Evolutionary conservation across 164 flowering plant genomes (phyloP), one percentile per base, ranked within the genome.

Genomic region (Berberis vulgaris): DNA sequence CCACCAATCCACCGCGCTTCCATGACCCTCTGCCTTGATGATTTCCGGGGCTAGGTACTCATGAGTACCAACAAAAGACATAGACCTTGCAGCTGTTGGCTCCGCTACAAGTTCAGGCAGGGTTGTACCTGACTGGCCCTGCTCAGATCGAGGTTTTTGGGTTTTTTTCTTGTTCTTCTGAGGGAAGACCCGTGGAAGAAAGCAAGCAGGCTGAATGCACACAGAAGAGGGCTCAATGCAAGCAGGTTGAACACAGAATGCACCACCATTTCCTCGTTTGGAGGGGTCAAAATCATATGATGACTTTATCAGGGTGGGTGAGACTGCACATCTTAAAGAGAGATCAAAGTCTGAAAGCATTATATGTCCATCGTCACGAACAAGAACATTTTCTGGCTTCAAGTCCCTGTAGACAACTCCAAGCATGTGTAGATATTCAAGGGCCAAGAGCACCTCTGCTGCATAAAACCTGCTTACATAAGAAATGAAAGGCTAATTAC

Each of bases 291-390:
- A 77, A 43, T 85, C 82, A 41, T 65, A 79, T 38, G 78, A 66
- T 11, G 78, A 72, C 67, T 58, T 79, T 55, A 91, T 82, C 44
- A 91, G 76, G 45, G 96, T 91, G 4, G 97, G 97, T 59, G 91
- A 88, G 61, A 86, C 91, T 8, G 86, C 79, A 64, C 96, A 91
- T 71, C 96, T 78, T 10, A 88, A 69, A 43, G 97, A 87, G 67
- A 91, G 96, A 73, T 91, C 96, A 65, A 88, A 91, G 57, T 91
- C 97, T 45, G 96, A 84, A 26, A 91, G 91, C 97, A 91, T 91
- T 58, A 91, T 88, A 81, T 91, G 97, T 66, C 96, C 96, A 72
- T 89, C 96, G 60, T 91, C 97, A 57, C 94, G 94, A 41, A 91
- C 94, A 59, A 91, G 81, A 45, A 91, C 96, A 69, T 91, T 91